Evolutionary conservation across 1,284 basidiomycete species (phyloP).

Genomic region (Taiwanofungus camphoratus): DNA sequence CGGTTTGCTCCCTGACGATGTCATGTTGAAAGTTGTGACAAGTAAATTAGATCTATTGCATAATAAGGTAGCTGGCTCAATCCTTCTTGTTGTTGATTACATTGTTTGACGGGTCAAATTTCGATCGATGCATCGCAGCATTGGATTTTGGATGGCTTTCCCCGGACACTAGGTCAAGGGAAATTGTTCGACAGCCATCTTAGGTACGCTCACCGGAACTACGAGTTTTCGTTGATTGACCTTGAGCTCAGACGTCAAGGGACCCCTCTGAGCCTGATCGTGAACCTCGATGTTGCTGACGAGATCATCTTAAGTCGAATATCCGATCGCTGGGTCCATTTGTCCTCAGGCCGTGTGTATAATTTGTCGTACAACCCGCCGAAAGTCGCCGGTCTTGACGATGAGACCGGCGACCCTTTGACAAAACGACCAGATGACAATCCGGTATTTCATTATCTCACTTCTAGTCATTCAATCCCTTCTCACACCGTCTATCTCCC

Average conservation of each 20-base stretch:
- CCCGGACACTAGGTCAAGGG: conserved; percentile 88
- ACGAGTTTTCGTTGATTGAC: neutral
- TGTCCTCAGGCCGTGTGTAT: conserved; percentile 91
- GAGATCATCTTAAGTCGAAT: conserved; percentile 87
- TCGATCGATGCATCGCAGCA: conserved; percentile 37
- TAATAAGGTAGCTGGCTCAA: conserved; percentile 43
- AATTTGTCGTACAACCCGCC: conserved; percentile 91
- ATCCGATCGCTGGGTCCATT: conserved; percentile 91
- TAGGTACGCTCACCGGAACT: conserved; percentile 34
- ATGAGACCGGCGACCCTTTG: conserved; percentile 88
- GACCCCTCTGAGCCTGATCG: conserved; percentile 75
- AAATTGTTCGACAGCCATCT: conserved; percentile 76
- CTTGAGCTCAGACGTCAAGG: conserved; percentile 40
- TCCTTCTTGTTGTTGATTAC: no score
- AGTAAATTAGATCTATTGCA: conserved; percentile 64
- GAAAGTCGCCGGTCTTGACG: conserved; percentile 81
- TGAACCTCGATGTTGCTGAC: conserved; percentile 91
- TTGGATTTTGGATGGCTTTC: conserved; percentile 97
- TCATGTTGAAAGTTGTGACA: conserved; percentile 72
- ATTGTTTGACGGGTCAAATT: no score
- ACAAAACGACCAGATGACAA: conserved; percentile 91
- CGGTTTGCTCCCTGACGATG: conserved; percentile 69
- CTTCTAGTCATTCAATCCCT: neutral
- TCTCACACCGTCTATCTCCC: conserved; percentile 8
- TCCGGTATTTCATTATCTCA: conserved; percentile 45